phyloP scores from a whole-genome alignment of 2,329 filamentous ascomycete species.

The Exophiala alcalophila region DNA sequence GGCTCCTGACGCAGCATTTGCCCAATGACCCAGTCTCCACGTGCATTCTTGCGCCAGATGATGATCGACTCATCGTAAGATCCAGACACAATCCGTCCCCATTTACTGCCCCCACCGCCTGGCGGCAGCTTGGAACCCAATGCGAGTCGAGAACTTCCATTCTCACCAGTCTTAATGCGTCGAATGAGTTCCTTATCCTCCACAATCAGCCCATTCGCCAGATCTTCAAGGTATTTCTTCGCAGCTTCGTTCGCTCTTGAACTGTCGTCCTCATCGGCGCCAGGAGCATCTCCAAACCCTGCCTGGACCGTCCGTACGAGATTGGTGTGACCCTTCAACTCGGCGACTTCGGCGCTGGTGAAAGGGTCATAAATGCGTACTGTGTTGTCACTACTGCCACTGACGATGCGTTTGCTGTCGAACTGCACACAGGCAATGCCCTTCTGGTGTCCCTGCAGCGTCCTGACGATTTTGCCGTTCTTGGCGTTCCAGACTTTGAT shows the following conservation, averaged over 20 bases:
- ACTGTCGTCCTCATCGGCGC: conserved; percentile 71
- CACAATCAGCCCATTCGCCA: conserved; percentile 45
- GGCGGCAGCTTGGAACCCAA: conserved; percentile 85
- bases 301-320: conserved; percentile 94
- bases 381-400: conserved; percentile 92
- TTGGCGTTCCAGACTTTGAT: conserved; percentile 96
- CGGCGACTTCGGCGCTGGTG: conserved; percentile 84
- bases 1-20: conserved; percentile 70
- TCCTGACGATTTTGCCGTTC: conserved; percentile 70
- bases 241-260: conserved; percentile 72
- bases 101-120: conserved; percentile 82
- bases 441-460: conserved; percentile 82
- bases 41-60: conserved; percentile 83
- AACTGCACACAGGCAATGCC: conserved; percentile 98
- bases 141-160: conserved; percentile 43
- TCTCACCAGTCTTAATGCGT: conserved; percentile 63
- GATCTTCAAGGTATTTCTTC: conserved; percentile 64
- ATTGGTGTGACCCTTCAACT: conserved; percentile 74
- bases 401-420: conserved; percentile 88
- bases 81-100: conserved; percentile 92
- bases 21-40: conserved; percentile 78
- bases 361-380: conserved; percentile 90
- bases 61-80: conserved; percentile 96
- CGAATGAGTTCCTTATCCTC: conserved; percentile 29
- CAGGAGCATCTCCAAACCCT: conserved; percentile 83